phyloP scores from a whole-genome alignment of 306 rosid species.

The Heteromeles arbutifolia region DNA sequence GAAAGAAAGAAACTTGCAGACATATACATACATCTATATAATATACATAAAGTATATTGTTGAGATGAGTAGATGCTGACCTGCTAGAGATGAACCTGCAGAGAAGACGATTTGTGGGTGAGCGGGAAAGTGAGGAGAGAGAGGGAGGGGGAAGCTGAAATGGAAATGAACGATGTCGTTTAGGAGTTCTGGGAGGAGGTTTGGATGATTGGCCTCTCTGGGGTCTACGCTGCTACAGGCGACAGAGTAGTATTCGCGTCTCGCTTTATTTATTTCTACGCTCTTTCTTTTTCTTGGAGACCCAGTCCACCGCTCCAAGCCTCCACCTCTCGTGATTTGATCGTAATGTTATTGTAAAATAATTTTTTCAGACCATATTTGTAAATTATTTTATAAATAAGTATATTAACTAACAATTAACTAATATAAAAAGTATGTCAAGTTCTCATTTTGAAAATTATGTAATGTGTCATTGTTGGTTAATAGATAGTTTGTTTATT shows the following conservation, averaged over 20 bases:
- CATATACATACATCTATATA: neutral
- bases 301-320: too few species aligned
- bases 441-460: too few species aligned
- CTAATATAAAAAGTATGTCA: too few species aligned
- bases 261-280: conserved; percentile 20
- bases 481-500: too few species aligned
- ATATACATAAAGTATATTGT: neutral
- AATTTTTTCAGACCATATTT: too few species aligned
- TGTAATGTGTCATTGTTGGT: too few species aligned
- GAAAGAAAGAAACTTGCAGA: neutral
- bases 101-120: neutral
- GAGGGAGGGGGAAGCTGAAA: neutral
- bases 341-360: too few species aligned
- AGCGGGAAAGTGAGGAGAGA: conserved; percentile 6
- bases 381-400: too few species aligned
- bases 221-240: neutral
- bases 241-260: neutral
- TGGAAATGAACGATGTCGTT: conserved; percentile 10
- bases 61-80: neutral
- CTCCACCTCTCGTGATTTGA: neutral
- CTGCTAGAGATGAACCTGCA: neutral
- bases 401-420: too few species aligned
- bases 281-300: too few species aligned
- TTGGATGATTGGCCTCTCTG: conserved; percentile 1
- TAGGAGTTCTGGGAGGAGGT: neutral